Evolutionary conservation across 2,329 filamentous ascomycete genomes (phyloP), one percentile per base, ranked within the genome.

Genomic region (Trichoderma atrobrunneum): DNA sequence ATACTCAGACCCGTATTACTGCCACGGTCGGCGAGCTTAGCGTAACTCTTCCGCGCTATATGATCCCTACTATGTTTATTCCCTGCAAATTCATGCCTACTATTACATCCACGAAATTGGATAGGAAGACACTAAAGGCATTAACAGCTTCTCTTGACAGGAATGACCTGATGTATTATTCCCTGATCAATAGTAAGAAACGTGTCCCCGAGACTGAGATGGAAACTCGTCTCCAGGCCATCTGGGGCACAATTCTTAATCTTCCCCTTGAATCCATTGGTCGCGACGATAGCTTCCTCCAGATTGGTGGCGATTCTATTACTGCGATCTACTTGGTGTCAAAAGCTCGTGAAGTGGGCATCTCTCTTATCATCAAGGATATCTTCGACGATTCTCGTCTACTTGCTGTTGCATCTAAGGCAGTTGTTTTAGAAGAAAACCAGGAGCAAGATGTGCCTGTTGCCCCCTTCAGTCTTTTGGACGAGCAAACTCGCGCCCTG

Each of bases 61-160:
- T 85, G 83, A 78, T 85, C 0, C 83, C 84, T 3, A 79, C 80
- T 0, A 78, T 79, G 3, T 84, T 83, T 64, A 80, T 85, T 39
- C 82, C 82, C 7, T 74, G 84, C 16, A 75, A 76, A 1, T 73
- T 77, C 18, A 83, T 85, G 78, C 83, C 83, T 18, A 12, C 71
- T 2, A 73, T 61, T 2, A 66, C 57, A 2, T 72, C 74, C 1
- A 72, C 68, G 1, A 75, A 75, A 26, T 26, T 71, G 2, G 71
- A 75, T 16, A 39, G 71, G 18, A 68, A 56, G 18, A 34, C 24
- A 14, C 57, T 75, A 2, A 62, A 64, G 4, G n/a, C 34, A 30
- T 24, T 61, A 10, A 64, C 51, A 32, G 21, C 66, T 3, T 59
- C 57, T 10, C 56, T 72, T 6, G 21, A 62, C 7, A 60, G 59